Evolutionary conservation across 495 filamentous ascomycete species (phyloP), one percentile per base, ranked within the genome.

Genomic region (Peziza echinospora): DNA sequence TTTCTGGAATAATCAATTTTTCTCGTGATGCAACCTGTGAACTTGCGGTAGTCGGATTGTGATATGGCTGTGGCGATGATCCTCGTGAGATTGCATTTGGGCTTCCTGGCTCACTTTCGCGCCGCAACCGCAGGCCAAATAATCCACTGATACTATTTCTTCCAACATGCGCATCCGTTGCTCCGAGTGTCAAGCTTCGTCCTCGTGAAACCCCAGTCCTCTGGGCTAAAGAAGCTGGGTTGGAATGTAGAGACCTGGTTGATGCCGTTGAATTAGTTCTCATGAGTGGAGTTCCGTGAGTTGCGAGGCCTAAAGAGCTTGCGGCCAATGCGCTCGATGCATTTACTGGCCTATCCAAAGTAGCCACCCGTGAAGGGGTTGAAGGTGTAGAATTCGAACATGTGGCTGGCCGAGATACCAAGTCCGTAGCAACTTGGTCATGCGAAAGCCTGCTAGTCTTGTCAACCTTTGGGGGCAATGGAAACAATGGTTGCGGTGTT

Each of bases 121-220:
- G 49, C 5, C 57, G 49, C 24, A 60, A 56, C 17, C 57, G 52
- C 17, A 93, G 67, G 23, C 73, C 80, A 51, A 94, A 78, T 4
- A 96, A 68, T 52, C 86, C 85, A 43, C 84, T 79, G 49, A 99
- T 79, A 60, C 89, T 94, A 59, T 81, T 86, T 37, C 87, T 71
- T 1, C 85, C 85, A 17, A 72, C 77, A 3, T 72, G 49, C 24
- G 46, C 55, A 75, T 63, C 69, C 51, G 71, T 53, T 2, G 87
- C 94, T 52, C 78, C 83, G 65, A 93, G 70, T 1, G 89, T 94
- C 6, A 84, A 87, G n/a, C 87, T 92, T 45, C 87, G 70, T 43
- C 78, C 78, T 48, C 84, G 71, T 28, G 67, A 64, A 24, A 67
- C 67, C 0, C 76, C 57, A 44, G 67, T 65, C 24, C 64, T 53